These are phyloP conservation scores for Pichia californica DNA, from an alignment of 805 yeast genomes.

Conservation along the genomic window DNA sequence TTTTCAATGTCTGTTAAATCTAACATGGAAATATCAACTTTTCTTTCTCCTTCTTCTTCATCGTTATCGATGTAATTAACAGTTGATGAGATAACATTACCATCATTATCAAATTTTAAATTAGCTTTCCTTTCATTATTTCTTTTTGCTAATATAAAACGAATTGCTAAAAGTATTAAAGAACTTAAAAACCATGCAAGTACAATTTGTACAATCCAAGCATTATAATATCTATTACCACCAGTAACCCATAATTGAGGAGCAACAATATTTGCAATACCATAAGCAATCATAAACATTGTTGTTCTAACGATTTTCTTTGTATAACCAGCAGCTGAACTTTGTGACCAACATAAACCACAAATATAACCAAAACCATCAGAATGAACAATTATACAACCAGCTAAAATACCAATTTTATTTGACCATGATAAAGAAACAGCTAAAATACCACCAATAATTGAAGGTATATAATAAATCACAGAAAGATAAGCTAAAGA, in stretches of 20 bases:
- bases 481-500: not conserved
- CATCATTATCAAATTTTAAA: not conserved
- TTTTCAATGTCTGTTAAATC: constrained; percentile 25
- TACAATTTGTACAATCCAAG: constrained; percentile 46
- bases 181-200: constrained; percentile 40
- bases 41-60: constrained; percentile 10
- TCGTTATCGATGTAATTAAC: not conserved
- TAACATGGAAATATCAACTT: constrained; percentile 34
- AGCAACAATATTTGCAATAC: constrained; percentile 44
- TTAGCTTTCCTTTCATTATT: constrained; percentile 24
- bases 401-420: not conserved
- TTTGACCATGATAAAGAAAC: not conserved
- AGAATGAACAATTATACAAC: constrained; percentile 11
- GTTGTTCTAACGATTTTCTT: constrained; percentile 44
- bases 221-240: constrained; percentile 29
- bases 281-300: constrained; percentile 40
- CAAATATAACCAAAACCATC: constrained; percentile 37
- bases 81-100: not conserved
- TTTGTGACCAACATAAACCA: constrained; percentile 19
- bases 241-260: constrained; percentile 34
- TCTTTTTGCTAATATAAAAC: constrained; percentile 16
- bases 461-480: not conserved
- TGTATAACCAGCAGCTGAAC: constrained; percentile 41
- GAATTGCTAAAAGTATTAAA: constrained; percentile 31
- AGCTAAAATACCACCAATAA: constrained; percentile 37